Percentiles rank a stretch among this genome's conserved stretches.
These are phyloP conservation scores for Suillus bovinus DNA, from an alignment of 768 basidiomycete species.

Conservation along the genomic window DNA sequence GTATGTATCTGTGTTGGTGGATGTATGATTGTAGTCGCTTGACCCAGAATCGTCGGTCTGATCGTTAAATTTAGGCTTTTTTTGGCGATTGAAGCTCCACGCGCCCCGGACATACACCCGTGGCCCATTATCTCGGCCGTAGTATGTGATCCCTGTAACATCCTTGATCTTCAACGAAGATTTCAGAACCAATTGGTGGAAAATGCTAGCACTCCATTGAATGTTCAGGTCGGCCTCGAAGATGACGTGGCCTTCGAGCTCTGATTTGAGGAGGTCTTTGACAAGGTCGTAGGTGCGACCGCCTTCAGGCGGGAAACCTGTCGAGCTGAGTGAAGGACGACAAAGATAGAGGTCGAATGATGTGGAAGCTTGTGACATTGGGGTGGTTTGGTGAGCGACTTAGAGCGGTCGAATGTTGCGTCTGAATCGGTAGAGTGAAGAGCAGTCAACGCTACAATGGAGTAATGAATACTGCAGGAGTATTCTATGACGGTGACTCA, in stretches of 20 bases:
- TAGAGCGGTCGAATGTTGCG: not conserved
- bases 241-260: not conserved
- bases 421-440: not conserved
- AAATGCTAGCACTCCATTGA: not conserved
- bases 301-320: not conserved
- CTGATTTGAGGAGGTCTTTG: not conserved
- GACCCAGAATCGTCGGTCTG: not conserved
- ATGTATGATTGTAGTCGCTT: not conserved
- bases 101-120: not conserved
- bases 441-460: not conserved
- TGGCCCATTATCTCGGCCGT: not conserved
- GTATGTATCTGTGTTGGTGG: not conserved
- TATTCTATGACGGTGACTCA: no score
- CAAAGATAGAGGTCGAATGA: not conserved
- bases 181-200: not conserved
- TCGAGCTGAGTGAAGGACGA: not conserved
- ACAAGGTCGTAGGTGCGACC: not conserved
- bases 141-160: not conserved
- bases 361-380: not conserved
- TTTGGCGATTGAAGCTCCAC: not conserved
- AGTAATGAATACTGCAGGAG: not conserved
- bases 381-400: not conserved
- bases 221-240: not conserved
- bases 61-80: not conserved
- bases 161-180: not conserved